Conservation (phyloP, 2,329 filamentous ascomycete species). For the Pyricularia sp. region DNA sequence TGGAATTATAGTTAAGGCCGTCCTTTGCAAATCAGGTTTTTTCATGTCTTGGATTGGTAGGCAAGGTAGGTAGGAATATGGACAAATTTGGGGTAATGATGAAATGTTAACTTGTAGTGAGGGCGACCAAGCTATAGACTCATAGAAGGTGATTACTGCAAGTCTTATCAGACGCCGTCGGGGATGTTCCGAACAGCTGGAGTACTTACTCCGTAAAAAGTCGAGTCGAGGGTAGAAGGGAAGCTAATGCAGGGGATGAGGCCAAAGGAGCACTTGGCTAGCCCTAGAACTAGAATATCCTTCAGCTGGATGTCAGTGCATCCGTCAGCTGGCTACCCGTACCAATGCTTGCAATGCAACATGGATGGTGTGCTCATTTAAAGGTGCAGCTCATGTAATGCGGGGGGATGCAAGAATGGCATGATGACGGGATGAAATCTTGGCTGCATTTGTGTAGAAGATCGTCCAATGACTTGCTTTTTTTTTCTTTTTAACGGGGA, state of each 20-base stretch:
- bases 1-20: neutral
- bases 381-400: neutral
- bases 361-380: neutral
- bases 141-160: no score
- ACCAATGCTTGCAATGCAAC: neutral
- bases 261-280: neutral
- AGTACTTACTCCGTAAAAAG: neutral
- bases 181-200: no score
- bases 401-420: neutral
- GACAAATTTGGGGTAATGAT: no score
- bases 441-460: neutral
- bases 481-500: neutral
- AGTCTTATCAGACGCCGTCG: neutral
- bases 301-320: neutral
- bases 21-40: neutral
- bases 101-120: no score
- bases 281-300: neutral
- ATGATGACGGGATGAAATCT: neutral
- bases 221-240: neutral
- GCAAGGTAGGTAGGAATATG: no score
- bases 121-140: no score
- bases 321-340: no score
- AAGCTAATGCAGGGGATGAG: neutral
- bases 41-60: neutral
- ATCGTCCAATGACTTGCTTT: neutral